Evolutionary conservation across 1,139 yeast genomes (phyloP).

Genomic region (Eremothecium cymbalariae): DNA sequence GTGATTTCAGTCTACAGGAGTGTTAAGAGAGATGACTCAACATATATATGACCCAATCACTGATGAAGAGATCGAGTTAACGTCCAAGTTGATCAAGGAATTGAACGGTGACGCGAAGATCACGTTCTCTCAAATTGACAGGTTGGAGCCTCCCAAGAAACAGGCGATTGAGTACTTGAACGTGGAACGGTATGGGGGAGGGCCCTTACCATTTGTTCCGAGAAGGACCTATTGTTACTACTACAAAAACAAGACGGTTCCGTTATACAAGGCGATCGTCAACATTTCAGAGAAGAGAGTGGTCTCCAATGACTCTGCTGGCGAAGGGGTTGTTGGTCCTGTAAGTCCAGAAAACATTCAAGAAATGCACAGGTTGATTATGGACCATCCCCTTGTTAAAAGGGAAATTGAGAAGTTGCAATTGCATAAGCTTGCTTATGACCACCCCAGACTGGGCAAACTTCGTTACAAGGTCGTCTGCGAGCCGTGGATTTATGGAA

Average conservation of each 20-base stretch:
- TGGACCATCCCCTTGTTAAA: constrained; percentile 48
- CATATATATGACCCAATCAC: constrained; percentile 55
- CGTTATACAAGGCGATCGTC: constrained; percentile 65
- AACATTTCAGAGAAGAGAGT: constrained; percentile 59
- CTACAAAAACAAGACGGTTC: constrained; percentile 45
- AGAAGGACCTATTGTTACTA: constrained; percentile 64
- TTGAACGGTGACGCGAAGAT: constrained; percentile 37
- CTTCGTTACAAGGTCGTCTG: constrained; percentile 40
- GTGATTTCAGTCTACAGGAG: too few relatives aligned
- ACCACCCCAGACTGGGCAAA: constrained; percentile 36
- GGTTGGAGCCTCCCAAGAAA: constrained; percentile 75
- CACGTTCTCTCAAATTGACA: constrained; percentile 67
- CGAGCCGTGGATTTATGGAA: constrained; percentile 89
- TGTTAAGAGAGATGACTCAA: too few relatives aligned
- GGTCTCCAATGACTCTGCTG: constrained; percentile 48
- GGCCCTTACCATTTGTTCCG: constrained; percentile 47
- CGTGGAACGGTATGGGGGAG: constrained; percentile 55
- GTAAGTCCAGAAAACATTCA: constrained; percentile 61
- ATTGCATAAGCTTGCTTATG: constrained; percentile 29
- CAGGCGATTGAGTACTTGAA: constrained; percentile 61
- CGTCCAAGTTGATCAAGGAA: constrained; percentile 57
- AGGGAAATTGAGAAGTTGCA: constrained; percentile 60
- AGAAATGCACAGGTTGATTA: constrained; percentile 45
- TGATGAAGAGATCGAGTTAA: constrained; percentile 55
- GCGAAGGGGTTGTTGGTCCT: constrained; percentile 64